Evolutionary conservation across 1,284 basidiomycete species (phyloP), one percentile per base, ranked within the genome.

Genomic region (Phellinidium pouzarii): DNA sequence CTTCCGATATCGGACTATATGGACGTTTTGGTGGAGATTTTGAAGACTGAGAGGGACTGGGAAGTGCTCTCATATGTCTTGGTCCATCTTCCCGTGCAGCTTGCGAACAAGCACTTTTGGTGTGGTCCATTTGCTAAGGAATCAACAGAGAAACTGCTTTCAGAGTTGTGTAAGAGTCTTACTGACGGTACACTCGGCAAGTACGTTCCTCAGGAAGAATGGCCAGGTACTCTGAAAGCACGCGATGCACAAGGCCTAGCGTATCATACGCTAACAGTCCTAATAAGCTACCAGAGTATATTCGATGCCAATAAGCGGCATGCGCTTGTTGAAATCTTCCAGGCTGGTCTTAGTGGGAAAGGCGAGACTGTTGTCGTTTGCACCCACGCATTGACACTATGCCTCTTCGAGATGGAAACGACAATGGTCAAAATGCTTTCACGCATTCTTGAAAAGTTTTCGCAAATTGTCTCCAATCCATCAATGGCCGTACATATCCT

Each of bases 401-500:
- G 87, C 4, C 86, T 92, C 4, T 94, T 93, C 67, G 96, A 99
- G 66, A 73, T 99, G 31, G 87, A 87, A 53, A 74, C 82, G 27
- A 91, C 91, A 9, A 82, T 95, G 66, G 90, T 87, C 20, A 91
- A 87, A 60, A 83, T 79, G 62, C 75, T 98, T 36, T 78, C 88
- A 7, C 73, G 79, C 37, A 93, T 98, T 55, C 74, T 99, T 52
- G 86, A 91, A 60, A 92, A 91, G 66, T 78, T 98, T 36, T 88
- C 90, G 6, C 90, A 91, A 64, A 95, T 99, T 67, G 94, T 98
- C 80, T 93, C 92, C 2, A 94, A 92, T 53, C 86, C 91, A 3
- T 84, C 86, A 47, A 90, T 98, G 76, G 91, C 93, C 2, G 91
- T 96, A 8, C 94, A 99, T 65, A 96, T 99, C 64, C 80, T 99